Base-by-base conservation (phyloP, 371 early-diverging fungal species). In the Mucor irregularis region DNA sequence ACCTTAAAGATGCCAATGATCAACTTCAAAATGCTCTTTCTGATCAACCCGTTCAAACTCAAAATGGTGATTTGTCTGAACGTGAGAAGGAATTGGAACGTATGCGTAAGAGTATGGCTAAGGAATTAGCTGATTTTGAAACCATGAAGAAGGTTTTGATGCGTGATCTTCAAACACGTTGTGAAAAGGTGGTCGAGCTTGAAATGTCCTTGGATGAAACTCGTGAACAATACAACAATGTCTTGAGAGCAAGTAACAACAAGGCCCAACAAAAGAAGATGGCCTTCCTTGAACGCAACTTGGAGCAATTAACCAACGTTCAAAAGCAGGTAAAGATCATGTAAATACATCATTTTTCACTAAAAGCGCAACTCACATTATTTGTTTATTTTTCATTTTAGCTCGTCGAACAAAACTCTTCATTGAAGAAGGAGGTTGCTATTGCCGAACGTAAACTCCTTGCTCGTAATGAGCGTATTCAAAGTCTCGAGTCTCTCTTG, bases 61-160 rank as follows among this genome's bases (percentile, higher is more conserved):
- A 47, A n/a, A 49, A 44, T 16, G 45, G 66, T 6, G 61, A 62
- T 17, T 31, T 74, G 43, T 70, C 74, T 61, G 83, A 88, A 59
- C 90, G 87, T 67, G 92, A 93, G 68, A 88, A 88, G 55, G 95
- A 95, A 60, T 75, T 94, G 66, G 92, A 93, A 35, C 76, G 85
- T 50, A 90, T 95, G 82, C 86, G 92, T 40, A 91, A 93, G 78
- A 86, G 85, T 5, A 94, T 96, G 95, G 73, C 90, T 6, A 88
- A 93, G 69, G 93, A 96, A 61, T 80, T 96, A 35, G 79, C 86
- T 16, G 96, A 98, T 56, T 96, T 95, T 78, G 97, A 96, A 54
- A 85, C 90, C 50, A 95, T 95, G 94, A 95, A 95, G 82, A 93
- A 95, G 82, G 90, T 90, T 19, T 75, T 98, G 58, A 94, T 96